Conservation (phyloP, 345 rosid species). For the Brassica cretica region DNA sequence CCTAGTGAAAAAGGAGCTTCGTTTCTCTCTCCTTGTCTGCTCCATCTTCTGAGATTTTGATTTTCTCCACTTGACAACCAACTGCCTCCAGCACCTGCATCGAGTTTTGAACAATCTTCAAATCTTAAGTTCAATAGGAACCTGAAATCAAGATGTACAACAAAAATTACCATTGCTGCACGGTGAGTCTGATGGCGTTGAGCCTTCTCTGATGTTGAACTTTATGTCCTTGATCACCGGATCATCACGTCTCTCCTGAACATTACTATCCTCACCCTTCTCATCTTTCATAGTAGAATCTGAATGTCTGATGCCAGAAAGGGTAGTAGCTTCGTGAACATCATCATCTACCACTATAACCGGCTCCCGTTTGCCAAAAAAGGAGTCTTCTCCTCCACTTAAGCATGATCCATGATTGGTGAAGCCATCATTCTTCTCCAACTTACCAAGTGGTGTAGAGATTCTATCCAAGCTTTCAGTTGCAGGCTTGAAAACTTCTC, state of each 20-base stretch:
- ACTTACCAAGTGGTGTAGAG: conserved; percentile 28
- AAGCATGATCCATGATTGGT: conserved; percentile 27
- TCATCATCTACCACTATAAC: conserved; percentile 31
- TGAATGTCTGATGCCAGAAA: conserved; percentile 28
- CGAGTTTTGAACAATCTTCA: conserved; percentile 12
- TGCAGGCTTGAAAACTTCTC: conserved; percentile 7
- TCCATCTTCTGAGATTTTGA: conserved; percentile 81
- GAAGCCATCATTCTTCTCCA: conserved; percentile 38
- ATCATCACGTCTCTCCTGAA: conserved; percentile 34
- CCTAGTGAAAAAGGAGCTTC: conserved; percentile 33
- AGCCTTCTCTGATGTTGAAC: conserved; percentile 49
- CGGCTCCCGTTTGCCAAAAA: not conserved
- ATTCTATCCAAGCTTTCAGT: conserved; percentile 20
- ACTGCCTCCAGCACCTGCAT: conserved; percentile 48
- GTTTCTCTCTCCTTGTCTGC: conserved; percentile 61
- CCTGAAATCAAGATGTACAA: conserved; percentile 9
- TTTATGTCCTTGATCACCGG: conserved; percentile 39
- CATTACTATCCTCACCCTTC: conserved; percentile 9
- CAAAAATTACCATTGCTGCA: conserved; percentile 54
- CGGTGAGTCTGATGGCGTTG: conserved; percentile 13
- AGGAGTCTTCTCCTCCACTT: conserved; percentile 11
- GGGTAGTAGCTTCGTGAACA: conserved; percentile 15
- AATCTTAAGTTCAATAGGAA: not conserved
- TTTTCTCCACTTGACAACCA: conserved; percentile 69
- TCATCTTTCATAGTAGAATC: conserved; percentile 33